Evolutionary conservation across 805 yeast species (phyloP).

Genomic region (Kazachstania martiniae): DNA sequence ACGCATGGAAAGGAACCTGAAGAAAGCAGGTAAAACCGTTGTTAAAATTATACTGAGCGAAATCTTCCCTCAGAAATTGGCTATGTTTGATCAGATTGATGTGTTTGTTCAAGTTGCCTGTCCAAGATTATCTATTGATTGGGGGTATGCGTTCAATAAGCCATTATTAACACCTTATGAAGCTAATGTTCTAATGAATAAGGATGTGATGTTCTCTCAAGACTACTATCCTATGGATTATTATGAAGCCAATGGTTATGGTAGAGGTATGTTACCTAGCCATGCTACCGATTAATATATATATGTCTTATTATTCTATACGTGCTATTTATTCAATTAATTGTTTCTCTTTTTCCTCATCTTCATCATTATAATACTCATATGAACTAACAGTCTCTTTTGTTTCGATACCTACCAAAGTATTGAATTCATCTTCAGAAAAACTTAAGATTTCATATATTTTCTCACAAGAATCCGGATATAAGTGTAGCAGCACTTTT

Average conservation of each 20-base stretch:
- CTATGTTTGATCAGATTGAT: slow-evolving; percentile 88
- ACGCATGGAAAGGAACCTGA: slow-evolving; percentile 47
- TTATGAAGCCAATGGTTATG: slow-evolving; percentile 81
- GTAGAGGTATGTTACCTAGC: slow-evolving; percentile 67
- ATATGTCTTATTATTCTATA: not conserved
- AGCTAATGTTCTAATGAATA: slow-evolving; percentile 77
- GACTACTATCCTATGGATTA: slow-evolving; percentile 91
- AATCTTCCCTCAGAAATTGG: slow-evolving; percentile 83
- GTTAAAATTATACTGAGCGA: slow-evolving; percentile 82
- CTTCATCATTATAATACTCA: not conserved
- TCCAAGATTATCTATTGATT: slow-evolving; percentile 89
- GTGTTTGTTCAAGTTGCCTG: slow-evolving; percentile 97
- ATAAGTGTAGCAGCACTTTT: slow-evolving; percentile 26
- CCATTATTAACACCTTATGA: slow-evolving; percentile 94
- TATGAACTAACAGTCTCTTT: too few relatives aligned
- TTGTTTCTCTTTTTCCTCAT: not conserved
- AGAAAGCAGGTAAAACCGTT: slow-evolving; percentile 48
- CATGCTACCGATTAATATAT: slow-evolving; percentile 10
- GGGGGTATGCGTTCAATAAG: slow-evolving; percentile 95
- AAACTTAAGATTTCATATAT: slow-evolving; percentile 19
- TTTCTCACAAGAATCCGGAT: slow-evolving; percentile 9
- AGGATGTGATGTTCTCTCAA: slow-evolving; percentile 55
- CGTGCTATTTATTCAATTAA: too few relatives aligned
- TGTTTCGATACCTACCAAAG: slow-evolving; percentile 60
- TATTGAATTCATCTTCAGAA: slow-evolving; percentile 42